A percentile compares a stretch with the other conserved stretches of the same genome.
Conservation (phyloP, 345 rosid genomes). For the Hibiscus tridactylites region DNA sequence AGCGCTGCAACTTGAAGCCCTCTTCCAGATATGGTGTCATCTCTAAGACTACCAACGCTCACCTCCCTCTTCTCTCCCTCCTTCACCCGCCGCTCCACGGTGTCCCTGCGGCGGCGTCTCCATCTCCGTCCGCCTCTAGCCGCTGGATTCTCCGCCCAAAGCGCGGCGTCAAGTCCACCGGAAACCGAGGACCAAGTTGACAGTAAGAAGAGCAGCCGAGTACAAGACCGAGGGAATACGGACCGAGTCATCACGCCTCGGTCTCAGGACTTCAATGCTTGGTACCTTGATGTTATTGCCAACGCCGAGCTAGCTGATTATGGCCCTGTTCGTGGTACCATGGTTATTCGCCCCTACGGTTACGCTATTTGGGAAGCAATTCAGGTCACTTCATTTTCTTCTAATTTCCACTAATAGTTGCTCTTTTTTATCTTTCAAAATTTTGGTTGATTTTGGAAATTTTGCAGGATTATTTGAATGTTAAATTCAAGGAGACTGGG, state of each 20-base stretch:
- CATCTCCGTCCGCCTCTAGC: constrained; percentile 20
- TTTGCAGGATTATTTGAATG: constrained; percentile 74
- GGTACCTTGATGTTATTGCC: constrained; percentile 88
- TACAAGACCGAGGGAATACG: constrained; percentile 22
- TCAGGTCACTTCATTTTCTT: constrained; percentile 45
- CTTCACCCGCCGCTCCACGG: constrained; percentile 27
- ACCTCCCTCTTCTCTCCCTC: constrained; percentile 39
- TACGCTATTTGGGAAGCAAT: constrained; percentile 96
- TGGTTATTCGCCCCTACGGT: constrained; percentile 93
- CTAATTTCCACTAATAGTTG: neutral
- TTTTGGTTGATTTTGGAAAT: neutral
- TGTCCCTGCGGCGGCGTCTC: constrained; percentile 23
- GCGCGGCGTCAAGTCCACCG: constrained; percentile 42
- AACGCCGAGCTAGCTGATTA: constrained; percentile 91
- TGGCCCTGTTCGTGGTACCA: constrained; percentile 93
- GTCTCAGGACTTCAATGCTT: constrained; percentile 85
- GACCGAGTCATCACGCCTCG: constrained; percentile 71
- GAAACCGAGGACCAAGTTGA: constrained; percentile 43
- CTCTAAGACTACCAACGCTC: constrained; percentile 56
- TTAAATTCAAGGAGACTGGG: constrained; percentile 90
- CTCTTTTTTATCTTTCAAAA: neutral
- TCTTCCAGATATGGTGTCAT: constrained; percentile 36
- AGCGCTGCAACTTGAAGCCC: neutral
- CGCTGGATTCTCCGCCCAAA: constrained; percentile 42
- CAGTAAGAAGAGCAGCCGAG: constrained; percentile 21